Base-by-base conservation (phyloP, 192 early-diverging fungal species). In the Coemansia sp. region DNA sequence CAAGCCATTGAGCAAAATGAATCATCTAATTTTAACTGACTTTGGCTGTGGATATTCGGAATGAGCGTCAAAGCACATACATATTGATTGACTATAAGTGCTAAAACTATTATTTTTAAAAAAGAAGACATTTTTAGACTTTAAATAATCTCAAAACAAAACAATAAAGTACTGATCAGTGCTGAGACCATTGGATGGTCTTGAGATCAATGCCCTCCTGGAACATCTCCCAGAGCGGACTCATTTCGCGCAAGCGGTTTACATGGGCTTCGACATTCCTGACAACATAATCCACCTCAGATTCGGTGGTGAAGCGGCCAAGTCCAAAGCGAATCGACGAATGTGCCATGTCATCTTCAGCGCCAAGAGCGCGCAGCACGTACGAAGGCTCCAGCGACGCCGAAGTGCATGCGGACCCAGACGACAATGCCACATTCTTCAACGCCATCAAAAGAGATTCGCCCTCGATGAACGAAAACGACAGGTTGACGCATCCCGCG, bases 141-240 rank as follows among this genome's bases (percentile, higher is more conserved):
- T 42, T 13, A 43, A 63, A 50, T 63, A 63, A 37, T 12, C 5
- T 16, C 12, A 17, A 65, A 22, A 55, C 39, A 63, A 46, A 48
- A 16, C 19, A 8, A 38, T 25, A 25, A 25, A 25, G 25, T 25
- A 25, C 25, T 25, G 1, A 44, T 61, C 68, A 96, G 76, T 96
- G 93, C 73, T 94, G 92, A 64, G 88, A 84, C 94, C 94, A 96
- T 85, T 96, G 87, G 67, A 96, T 96, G 41, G 85, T 85, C 85
- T 94, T 94, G 67, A 96, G 71, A 72, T 96, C 94, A 66, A 96
- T 92, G 5, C 94, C 94, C 57, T 96, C 94, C 73, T 94, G 93
- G 61, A 89, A 90, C 96, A 98, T 98, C 79, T 98, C 97, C 95
- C 95, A 98, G 51, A 98, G 85, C 16, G 97, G 97, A 64, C 90